phyloP scores from a whole-genome alignment of 2,329 filamentous ascomycete genomes.

The Dothidotthia symphoricarpi region DNA sequence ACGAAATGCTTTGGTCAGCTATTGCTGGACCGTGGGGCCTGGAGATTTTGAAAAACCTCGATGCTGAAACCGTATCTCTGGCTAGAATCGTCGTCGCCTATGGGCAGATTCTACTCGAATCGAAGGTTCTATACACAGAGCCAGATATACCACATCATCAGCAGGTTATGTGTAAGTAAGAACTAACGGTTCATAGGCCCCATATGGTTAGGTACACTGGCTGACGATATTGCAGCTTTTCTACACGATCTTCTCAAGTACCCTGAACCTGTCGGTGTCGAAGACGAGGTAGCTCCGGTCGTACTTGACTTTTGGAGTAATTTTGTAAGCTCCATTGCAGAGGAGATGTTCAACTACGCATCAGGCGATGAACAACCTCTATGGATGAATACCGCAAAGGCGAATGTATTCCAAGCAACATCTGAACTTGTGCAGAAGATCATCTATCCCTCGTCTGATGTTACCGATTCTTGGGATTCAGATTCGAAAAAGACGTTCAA shows the following conservation, averaged over 20 bases:
- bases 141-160: constrained; percentile 32
- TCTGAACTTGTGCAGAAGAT: constrained; percentile 68
- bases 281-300: constrained; percentile 72
- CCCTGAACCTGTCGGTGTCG: constrained; percentile 65
- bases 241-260: constrained; percentile 66
- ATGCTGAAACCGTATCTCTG: constrained; percentile 36
- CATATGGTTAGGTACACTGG: neutral
- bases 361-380: constrained; percentile 36
- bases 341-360: constrained; percentile 48
- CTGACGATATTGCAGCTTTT: constrained; percentile 35
- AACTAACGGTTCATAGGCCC: neutral
- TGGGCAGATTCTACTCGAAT: constrained; percentile 35
- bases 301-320: constrained; percentile 80
- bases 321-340: constrained; percentile 66
- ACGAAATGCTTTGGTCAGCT: constrained; percentile 34
- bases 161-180: constrained; percentile 37
- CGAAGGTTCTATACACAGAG: constrained; percentile 51
- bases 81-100: constrained; percentile 40
- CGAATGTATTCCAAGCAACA: constrained; percentile 62
- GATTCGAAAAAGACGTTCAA: constrained; percentile 66
- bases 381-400: constrained; percentile 61
- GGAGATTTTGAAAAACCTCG: constrained; percentile 37
- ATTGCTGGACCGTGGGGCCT: constrained; percentile 37
- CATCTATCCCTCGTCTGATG: constrained; percentile 60
- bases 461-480: constrained; percentile 66